Conservation (phyloP, 306 rosid genomes). For the Sindora glabra region DNA sequence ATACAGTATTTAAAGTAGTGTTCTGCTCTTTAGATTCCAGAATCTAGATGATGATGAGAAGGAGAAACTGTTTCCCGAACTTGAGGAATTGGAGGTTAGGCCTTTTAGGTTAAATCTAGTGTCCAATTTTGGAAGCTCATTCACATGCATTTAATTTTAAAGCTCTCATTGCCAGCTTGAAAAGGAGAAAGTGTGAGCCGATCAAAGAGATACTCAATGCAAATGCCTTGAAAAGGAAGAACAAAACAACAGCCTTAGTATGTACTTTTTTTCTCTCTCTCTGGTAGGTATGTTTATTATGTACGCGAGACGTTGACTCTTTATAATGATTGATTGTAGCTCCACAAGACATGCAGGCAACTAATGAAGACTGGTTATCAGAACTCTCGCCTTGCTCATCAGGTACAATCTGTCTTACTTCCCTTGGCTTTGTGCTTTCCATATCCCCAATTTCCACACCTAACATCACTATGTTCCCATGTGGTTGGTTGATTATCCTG, state of each 20-base stretch:
- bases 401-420: slow-evolving; percentile 46
- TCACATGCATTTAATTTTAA: background rate
- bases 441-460: background rate
- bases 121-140: background rate
- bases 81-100: slow-evolving; percentile 59
- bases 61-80: slow-evolving; percentile 36
- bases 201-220: slow-evolving; percentile 66
- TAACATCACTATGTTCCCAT: background rate
- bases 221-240: slow-evolving; percentile 67
- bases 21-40: slow-evolving; percentile 44
- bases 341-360: slow-evolving; percentile 91
- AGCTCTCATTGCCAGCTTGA: slow-evolving; percentile 34
- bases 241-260: background rate
- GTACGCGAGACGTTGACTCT: background rate
- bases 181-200: slow-evolving; percentile 51
- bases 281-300: background rate
- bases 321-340: slow-evolving; percentile 48
- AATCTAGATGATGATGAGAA: slow-evolving; percentile 42
- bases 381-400: slow-evolving; percentile 99
- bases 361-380: slow-evolving; percentile 98
- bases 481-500: background rate
- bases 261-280: background rate
- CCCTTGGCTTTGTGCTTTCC: background rate
- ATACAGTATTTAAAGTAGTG: background rate
- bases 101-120: slow-evolving; percentile 1